Evolutionary conservation across 306 rosid species (phyloP).

Genomic region (Glycine tomentella): DNA sequence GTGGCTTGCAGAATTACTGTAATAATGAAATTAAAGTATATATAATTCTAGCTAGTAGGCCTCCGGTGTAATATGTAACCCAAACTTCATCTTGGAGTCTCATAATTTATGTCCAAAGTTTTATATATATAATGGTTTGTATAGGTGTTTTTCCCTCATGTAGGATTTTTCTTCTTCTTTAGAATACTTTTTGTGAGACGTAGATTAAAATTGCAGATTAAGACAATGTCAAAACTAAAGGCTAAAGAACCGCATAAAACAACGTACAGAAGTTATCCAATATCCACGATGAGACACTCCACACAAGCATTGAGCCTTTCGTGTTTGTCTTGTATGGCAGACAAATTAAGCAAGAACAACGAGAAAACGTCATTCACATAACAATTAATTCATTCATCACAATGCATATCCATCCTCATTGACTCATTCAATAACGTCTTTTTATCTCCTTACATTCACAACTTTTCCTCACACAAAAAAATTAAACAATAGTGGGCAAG

Average conservation of each 20-base stretch:
- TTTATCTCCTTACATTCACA: background rate
- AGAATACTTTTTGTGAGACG: too few relatives aligned
- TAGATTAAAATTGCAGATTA: too few relatives aligned
- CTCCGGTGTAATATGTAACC: too few relatives aligned
- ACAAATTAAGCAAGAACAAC: background rate
- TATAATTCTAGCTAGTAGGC: too few relatives aligned
- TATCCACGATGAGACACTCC: background rate
- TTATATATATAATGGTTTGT: too few relatives aligned
- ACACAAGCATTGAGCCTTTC: background rate
- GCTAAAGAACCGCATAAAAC: slow-evolving; percentile 5
- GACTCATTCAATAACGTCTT: background rate
- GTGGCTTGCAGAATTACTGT: background rate
- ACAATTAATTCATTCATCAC: background rate
- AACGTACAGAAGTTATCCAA: background rate
- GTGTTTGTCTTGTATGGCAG: slow-evolving; percentile 39
- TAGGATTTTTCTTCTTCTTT: too few relatives aligned
- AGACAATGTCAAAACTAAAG: background rate
- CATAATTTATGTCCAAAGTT: too few relatives aligned
- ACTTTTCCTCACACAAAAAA: too few relatives aligned
- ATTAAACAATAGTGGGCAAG: background rate
- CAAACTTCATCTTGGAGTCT: too few relatives aligned
- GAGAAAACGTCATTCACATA: slow-evolving; percentile 20
- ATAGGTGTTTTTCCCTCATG: too few relatives aligned
- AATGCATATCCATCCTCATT: background rate
- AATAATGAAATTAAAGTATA: too few relatives aligned